phyloP scores from a whole-genome alignment of 129 eudicot genomes.

The Flaveria brownii region DNA sequence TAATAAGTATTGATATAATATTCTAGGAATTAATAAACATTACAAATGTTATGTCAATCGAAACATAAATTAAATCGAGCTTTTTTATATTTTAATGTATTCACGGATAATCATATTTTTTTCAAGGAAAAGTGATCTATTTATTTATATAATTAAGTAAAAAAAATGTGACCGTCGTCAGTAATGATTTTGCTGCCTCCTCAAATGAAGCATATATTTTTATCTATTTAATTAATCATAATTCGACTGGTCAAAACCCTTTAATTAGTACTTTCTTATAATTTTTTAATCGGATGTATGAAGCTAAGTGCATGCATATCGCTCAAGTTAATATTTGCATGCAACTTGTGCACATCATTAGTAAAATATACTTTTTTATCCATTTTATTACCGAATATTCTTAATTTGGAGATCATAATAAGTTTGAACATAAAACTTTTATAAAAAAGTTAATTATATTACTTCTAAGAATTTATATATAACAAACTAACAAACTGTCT shows the following conservation, averaged over 20 bases:
- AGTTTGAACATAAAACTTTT: not conserved
- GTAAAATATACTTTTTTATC: not conserved
- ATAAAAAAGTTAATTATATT: too few relatives aligned
- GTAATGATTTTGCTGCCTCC: constrained; percentile 65
- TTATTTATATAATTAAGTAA: constrained; percentile 8
- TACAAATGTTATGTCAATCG: too few relatives aligned
- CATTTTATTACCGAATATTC: not conserved
- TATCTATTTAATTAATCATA: constrained; percentile 28
- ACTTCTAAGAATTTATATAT: too few relatives aligned
- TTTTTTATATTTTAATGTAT: not conserved
- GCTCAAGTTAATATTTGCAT: constrained; percentile 9
- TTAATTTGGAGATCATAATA: not conserved
- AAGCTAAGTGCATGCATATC: constrained; percentile 31
- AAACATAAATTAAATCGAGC: too few relatives aligned
- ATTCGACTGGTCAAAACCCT: constrained; percentile 37
- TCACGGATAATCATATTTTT: not conserved
- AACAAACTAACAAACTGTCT: not conserved
- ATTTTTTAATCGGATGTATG: constrained; percentile 1
- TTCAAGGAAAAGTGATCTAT: constrained; percentile 18
- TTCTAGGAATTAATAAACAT: too few relatives aligned
- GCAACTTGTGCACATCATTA: constrained; percentile 27
- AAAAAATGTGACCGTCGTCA: constrained; percentile 21
- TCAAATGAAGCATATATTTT: constrained; percentile 46
- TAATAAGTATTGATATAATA: too few relatives aligned
- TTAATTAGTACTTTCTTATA: constrained; percentile 1